Conservation (phyloP, 495 filamentous ascomycete genomes). For the Podospora anserina region DNA sequence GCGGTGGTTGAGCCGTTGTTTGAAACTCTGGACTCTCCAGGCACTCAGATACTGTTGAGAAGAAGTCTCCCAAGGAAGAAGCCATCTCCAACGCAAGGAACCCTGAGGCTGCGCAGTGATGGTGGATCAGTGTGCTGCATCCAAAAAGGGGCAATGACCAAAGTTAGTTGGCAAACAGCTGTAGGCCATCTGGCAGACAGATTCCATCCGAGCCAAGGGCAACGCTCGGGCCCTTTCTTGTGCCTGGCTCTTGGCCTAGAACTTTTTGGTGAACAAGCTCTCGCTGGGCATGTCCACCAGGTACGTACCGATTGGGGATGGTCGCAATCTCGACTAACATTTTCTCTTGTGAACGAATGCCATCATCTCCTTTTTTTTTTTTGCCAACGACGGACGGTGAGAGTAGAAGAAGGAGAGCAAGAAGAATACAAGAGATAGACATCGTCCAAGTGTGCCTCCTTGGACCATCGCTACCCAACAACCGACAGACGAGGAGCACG, state of each 20-base stretch:
- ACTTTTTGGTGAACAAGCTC: background rate
- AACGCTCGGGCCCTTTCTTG: background rate
- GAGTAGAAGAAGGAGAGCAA: background rate
- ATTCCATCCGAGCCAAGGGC: background rate
- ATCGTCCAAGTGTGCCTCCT: background rate
- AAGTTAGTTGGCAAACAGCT: no score
- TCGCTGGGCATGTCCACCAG: background rate
- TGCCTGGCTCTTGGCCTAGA: constrained; percentile 3
- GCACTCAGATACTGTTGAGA: background rate
- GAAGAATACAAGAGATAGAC: no score
- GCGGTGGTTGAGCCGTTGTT: background rate
- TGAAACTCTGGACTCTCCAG: background rate
- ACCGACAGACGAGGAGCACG: background rate
- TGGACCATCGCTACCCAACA: background rate
- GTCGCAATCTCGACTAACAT: constrained; percentile 3
- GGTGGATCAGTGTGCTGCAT: background rate
- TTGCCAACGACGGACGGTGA: background rate
- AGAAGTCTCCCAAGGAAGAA: background rate
- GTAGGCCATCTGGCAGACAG: background rate
- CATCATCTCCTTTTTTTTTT: background rate
- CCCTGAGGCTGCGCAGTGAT: no score
- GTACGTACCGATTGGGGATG: constrained; percentile 4
- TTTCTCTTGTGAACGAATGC: background rate
- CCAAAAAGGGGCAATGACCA: constrained; percentile 4
- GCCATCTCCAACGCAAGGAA: background rate